Base-by-base conservation (phyloP, 2,329 filamentous ascomycete genomes). In the Chaetomiaceae sp. region DNA sequence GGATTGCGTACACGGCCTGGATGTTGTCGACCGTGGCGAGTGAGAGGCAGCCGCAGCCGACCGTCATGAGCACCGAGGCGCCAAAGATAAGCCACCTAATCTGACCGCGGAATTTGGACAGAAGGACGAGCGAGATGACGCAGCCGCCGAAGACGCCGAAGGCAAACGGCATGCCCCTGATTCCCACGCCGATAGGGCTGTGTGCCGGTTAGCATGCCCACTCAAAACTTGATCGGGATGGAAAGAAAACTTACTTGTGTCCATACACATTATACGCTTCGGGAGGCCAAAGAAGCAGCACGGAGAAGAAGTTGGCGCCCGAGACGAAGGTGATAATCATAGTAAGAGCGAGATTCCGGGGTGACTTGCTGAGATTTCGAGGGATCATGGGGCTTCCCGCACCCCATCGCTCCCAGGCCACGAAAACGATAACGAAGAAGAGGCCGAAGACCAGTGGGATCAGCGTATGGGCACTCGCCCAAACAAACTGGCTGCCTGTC, bases 261-360 rank as follows among this genome's bases (percentile, higher is more conserved):
- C 78, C 78, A 58, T 83, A 83, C 9, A 83, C 74, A 53, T 83
- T 83, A 65, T 78, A 81, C 1, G 76, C 73, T 60, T 84, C 75
- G 0, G 77, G 80, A 5, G 78, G 78, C 79, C 79, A 84, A 60
- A 83, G 79, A 58, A 76, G 68, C 22, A 77, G 58, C 12, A 75
- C 65, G 0, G 72, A 72, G 58, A 78, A 75, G 62, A 78, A 79
- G 57, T 80, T 79, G 48, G 74, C 73, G 4, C 77, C 77, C 0
- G 74, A 77, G 42, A 79, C 75, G 56, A 77, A 78, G 12, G 76
- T 79, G 56, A 80, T 78, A 44, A 80, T 58, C 17, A 79, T 63
- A 0, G 74, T 78, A 17, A 79, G 64, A 11, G 65, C 63, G 6
- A 80, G 62, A 5, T 71, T 76, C 3, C 73, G 68, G 34, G 70